Conservation (phyloP, 2,329 filamentous ascomycete species). For the Diaporthe sp. region DNA sequence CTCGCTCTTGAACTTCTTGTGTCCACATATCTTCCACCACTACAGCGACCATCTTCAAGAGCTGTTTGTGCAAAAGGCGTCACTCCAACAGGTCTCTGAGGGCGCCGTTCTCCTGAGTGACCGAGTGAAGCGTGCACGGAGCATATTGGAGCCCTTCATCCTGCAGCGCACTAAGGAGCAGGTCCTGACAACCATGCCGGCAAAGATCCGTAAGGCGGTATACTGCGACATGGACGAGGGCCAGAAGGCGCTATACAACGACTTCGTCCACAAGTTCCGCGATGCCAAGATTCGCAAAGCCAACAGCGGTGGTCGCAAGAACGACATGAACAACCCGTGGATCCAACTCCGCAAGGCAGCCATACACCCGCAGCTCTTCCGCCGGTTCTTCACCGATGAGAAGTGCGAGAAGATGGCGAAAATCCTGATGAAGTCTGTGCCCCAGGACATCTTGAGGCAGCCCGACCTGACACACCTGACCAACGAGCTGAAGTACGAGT, state of each 20-base stretch:
- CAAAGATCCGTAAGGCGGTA: slow-evolving; percentile 82
- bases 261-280: slow-evolving; percentile 73
- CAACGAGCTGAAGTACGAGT: slow-evolving; percentile 68
- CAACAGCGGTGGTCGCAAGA: slow-evolving; percentile 65
- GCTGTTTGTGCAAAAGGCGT: slow-evolving; percentile 93
- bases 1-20: slow-evolving; percentile 92
- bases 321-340: slow-evolving; percentile 78
- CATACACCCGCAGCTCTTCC: slow-evolving; percentile 90
- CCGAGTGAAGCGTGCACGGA: slow-evolving; percentile 86
- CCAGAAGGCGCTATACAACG: slow-evolving; percentile 81
- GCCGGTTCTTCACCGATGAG: slow-evolving; percentile 81
- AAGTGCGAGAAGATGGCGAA: slow-evolving; percentile 82
- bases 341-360: slow-evolving; percentile 94
- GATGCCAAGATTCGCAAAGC: slow-evolving; percentile 71
- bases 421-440: slow-evolving; percentile 79
- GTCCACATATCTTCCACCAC: slow-evolving; percentile 84
- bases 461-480: slow-evolving; percentile 65
- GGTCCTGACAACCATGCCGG: slow-evolving; percentile 85
- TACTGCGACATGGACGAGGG: slow-evolving; percentile 82
- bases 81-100: slow-evolving; percentile 82
- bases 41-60: slow-evolving; percentile 83
- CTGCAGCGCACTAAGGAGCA: slow-evolving; percentile 94
- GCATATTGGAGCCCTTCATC: slow-evolving; percentile 95
- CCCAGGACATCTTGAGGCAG: slow-evolving; percentile 65
- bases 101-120: slow-evolving; percentile 88